Percentiles rank a stretch among this genome's conserved stretches.
Evolutionary conservation across 2,329 filamentous ascomycete genomes (phyloP).

Genomic region (Botryosphaeria dothidea): DNA sequence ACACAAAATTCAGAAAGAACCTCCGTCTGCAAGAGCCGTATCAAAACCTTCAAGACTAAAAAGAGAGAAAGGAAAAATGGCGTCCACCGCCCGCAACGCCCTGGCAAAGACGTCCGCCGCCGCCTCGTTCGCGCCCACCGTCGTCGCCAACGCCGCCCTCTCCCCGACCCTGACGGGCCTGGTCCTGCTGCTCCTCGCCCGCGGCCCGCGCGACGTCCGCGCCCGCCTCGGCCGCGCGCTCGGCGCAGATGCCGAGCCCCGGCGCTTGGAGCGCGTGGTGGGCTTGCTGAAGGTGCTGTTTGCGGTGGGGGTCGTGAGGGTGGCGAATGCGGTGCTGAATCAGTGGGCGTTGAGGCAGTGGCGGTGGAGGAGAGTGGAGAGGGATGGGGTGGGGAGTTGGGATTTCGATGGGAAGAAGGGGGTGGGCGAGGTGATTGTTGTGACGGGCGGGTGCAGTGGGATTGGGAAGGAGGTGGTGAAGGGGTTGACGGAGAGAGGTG

Average conservation of each 20-base stretch:
- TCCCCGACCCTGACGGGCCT: constrained; percentile 11
- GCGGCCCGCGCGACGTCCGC: not conserved
- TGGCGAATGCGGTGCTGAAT: constrained; percentile 31
- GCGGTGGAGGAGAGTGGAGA: not conserved
- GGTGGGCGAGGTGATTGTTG: constrained; percentile 27
- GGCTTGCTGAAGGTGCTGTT: constrained; percentile 33
- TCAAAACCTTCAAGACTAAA: not conserved
- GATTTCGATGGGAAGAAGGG: constrained; percentile 9
- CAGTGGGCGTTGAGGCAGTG: constrained; percentile 35
- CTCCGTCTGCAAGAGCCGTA: not conserved
- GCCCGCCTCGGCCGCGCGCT: not conserved
- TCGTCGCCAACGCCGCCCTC: not conserved
- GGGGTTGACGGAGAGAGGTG: constrained; percentile 36
- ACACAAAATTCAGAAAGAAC: no score
- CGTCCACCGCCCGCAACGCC: not conserved
- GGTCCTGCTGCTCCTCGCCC: constrained; percentile 1
- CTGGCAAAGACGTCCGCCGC: not conserved
- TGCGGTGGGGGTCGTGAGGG: constrained; percentile 34
- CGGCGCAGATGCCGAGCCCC: not conserved
- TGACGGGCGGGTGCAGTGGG: constrained; percentile 32
- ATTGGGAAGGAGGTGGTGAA: constrained; percentile 35
- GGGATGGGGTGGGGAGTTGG: not conserved
- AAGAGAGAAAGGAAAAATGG: not conserved
- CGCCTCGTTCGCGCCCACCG: not conserved
- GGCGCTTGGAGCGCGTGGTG: constrained; percentile 20